Conservation (phyloP, 1,284 basidiomycete species). For the Vanrija sp. region DNA sequence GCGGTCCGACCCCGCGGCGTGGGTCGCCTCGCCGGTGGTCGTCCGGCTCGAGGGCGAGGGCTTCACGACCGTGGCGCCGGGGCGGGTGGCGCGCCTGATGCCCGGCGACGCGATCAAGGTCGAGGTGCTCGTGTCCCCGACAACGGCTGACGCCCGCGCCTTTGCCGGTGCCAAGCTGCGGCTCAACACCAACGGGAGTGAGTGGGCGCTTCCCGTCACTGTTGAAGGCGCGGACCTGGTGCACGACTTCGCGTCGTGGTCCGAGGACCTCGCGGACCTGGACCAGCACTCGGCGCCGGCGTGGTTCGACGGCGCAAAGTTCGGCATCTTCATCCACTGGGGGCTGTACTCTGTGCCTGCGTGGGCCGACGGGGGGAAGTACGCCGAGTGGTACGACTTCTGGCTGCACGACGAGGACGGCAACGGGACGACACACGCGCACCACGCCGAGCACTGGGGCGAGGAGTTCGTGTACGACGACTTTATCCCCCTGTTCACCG, state of each 20-base stretch:
- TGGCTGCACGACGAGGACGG: slow-evolving; percentile 36
- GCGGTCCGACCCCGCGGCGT: slow-evolving; percentile 2
- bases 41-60: not conserved
- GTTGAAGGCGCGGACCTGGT: slow-evolving; percentile 6
- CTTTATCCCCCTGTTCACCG: slow-evolving; percentile 58
- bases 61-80: not conserved
- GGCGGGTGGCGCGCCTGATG: slow-evolving; percentile 9
- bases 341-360: slow-evolving; percentile 55
- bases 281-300: slow-evolving; percentile 10
- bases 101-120: slow-evolving; percentile 18
- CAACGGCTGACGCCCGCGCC: not conserved
- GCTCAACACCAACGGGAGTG: not conserved
- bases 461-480: slow-evolving; percentile 56
- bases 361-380: slow-evolving; percentile 39
- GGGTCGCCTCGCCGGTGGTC: not conserved
- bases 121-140: slow-evolving; percentile 11
- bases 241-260: slow-evolving; percentile 14
- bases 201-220: not conserved
- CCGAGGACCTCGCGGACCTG: slow-evolving; percentile 1
- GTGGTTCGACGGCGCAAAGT: slow-evolving; percentile 19
- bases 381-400: slow-evolving; percentile 58
- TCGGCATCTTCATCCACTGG: slow-evolving; percentile 60
- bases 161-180: not conserved
- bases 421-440: slow-evolving; percentile 51
- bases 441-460: slow-evolving; percentile 57